Evolutionary conservation across 176 grass and related monocot species (phyloP), one percentile per base, ranked within the genome.

Genomic region (Elaeis guineensis): DNA sequence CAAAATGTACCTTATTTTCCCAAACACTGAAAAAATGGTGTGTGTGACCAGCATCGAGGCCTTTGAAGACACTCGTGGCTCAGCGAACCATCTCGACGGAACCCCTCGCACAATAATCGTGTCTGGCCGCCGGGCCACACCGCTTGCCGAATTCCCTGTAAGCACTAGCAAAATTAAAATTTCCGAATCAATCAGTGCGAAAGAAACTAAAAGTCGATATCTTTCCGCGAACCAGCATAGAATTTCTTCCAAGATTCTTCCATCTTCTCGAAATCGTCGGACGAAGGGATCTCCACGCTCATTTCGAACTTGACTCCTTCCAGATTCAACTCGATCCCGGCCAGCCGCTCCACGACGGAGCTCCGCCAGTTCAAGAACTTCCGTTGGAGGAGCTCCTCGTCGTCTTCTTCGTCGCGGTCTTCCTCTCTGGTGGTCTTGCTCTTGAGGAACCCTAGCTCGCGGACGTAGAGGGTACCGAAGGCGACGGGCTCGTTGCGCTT

Each of bases 181-280:
- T 55, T 5, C 57, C 49, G 63, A 25, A 74, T 4, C 51, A 39
- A 83, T 44, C 17, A 70, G 14, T 48, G 17, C 59, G 39, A 51
- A 44, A 44, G 35, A 9, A 44, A 44, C 2, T 3, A 14, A 44
- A 44, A 14, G 35, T 44, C 1, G 28, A 19, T 73, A 74, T 6
- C 11, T 74, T 12, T 17, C 23, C 83, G 64, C 5, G 80, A 85
- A 20, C 35, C 35, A 44, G 92, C 61, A 73, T 97, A 97, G 72
- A 78, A 91, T 67, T 92, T 79, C 66, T 97, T 84, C 92, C 92
- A 91, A 16, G 87, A 91, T 35, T 85, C 91, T 76, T 80, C 88
- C 78, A 97, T 76, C 48, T 60, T 53, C 70, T 25, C 75, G 59
- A 91, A 91, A 70, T 97, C 78, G 3, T 97, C 84, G 0, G 72